Percentiles rank a stretch among this genome's conserved stretches.
Conservation (phyloP, 2,329 filamentous ascomycete species). For the Cladosporium velox region DNA sequence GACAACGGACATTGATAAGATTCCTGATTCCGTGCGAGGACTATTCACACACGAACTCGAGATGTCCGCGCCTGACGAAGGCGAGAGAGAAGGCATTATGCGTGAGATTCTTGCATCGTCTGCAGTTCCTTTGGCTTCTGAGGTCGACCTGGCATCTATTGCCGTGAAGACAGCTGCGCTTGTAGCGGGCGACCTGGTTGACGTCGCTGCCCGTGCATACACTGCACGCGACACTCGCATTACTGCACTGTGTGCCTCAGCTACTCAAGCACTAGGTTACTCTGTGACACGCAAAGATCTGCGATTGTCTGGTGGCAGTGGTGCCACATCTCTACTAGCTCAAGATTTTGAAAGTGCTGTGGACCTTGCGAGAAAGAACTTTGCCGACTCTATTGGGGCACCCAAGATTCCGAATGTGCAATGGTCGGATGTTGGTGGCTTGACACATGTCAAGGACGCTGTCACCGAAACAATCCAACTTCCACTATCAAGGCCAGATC, state of each 20-base stretch:
- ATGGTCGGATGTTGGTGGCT: constrained; percentile 93
- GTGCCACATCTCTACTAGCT: constrained; percentile 75
- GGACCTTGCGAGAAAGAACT: constrained; percentile 94
- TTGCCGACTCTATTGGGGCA: constrained; percentile 93
- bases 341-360: constrained; percentile 90
- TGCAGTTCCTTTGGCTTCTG: constrained; percentile 74
- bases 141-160: constrained; percentile 80
- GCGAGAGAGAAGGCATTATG: constrained; percentile 85
- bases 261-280: constrained; percentile 10
- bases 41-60: constrained; percentile 96
- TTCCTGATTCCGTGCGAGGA: constrained; percentile 84
- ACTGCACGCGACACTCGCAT: constrained; percentile 76
- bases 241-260: constrained; percentile 57
- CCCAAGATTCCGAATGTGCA: constrained; percentile 97
- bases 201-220: constrained; percentile 87
- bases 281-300: constrained; percentile 70
- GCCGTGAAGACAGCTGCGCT: constrained; percentile 94
- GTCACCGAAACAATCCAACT: constrained; percentile 95
- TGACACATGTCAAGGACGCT: constrained; percentile 94
- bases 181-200: constrained; percentile 86
- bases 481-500: constrained; percentile 83
- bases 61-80: constrained; percentile 88
- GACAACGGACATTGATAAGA: constrained; percentile 91
- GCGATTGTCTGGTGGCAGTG: constrained; percentile 80
- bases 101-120: constrained; percentile 74